Evolutionary conservation across 2,329 filamentous ascomycete genomes (phyloP), one percentile per base, ranked within the genome.

Genomic region (Phoma herbarum): DNA sequence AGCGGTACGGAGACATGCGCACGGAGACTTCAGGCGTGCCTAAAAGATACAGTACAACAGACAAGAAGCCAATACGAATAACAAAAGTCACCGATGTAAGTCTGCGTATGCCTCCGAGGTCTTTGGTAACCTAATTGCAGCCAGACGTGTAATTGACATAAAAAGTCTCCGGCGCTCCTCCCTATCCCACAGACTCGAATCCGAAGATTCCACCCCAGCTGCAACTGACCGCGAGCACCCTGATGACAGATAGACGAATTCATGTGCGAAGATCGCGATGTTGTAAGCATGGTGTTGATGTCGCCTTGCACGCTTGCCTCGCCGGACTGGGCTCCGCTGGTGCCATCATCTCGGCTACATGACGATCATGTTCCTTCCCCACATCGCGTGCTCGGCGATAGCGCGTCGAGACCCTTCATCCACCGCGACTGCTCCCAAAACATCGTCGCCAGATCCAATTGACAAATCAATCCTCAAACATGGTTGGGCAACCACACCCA

Each of bases 341-440:
- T 26, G 22, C 41, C 41, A 23, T 43, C 20, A 50, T 51, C 31
- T 42, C 48, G 48, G 43, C 18, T 52, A 52, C 49, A 37, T 48
- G 29, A 22, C 29, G 41, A 52, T 16, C 20, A 22, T 8, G n/a
- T n/a, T 46, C 28, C 20, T 29, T 35, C 42, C 54, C 47, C 54
- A 52, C 48, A 43, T 52, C 26, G 44, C 49, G 49, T 48, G 43
- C 43, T 39, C 18, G 37, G 48, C 18, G 16, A 39, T 11, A 11
- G 23, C 39, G 20, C n/a, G 2, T 41, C 18, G 41, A 51, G 35
- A 46, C 46, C 47, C 8, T n/a, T 41, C 22, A 37, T 39, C n/a
- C n/a, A 53, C 33, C 5, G 8, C 23, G 3, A 39, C 9, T 12
- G 50, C 18, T 12, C n/a, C 23, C 23, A 7, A 28, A 52, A 44